phyloP scores from a whole-genome alignment of 2,329 filamentous ascomycete genomes.

The Neofusicoccum laricinum region DNA sequence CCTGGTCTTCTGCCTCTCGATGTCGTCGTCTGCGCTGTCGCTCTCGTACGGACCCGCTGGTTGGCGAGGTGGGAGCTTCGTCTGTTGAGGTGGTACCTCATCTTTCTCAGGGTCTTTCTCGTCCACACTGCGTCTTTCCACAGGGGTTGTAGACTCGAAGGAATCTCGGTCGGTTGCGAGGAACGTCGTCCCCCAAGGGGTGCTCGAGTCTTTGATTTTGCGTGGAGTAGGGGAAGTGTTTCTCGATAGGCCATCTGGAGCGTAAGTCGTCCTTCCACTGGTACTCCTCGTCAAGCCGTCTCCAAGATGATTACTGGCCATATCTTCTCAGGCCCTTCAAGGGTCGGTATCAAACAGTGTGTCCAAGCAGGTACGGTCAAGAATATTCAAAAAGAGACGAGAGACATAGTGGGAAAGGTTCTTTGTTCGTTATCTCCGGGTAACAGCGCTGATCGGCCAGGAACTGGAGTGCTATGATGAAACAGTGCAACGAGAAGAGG shows the following conservation, averaged over 20 bases:
- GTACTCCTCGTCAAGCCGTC: not conserved
- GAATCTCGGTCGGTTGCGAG: not conserved
- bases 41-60: not conserved
- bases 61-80: not conserved
- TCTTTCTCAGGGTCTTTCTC: not conserved
- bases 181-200: not conserved
- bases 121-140: not conserved
- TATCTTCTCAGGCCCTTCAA: not conserved
- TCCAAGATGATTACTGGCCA: not conserved
- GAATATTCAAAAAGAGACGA: not conserved
- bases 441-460: not conserved
- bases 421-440: not conserved
- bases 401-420: not conserved
- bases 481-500: not conserved
- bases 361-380: not conserved
- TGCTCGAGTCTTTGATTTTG: not conserved
- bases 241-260: not conserved
- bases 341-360: not conserved
- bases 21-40: not conserved
- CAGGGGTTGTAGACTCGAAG: not conserved
- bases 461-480: not conserved
- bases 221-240: not conserved
- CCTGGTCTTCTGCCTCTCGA: slow-evolving; percentile 1
- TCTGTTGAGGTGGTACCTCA: not conserved
- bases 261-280: not conserved